These are phyloP conservation scores for Mucor plumbeus DNA, from an alignment of 371 early-diverging fungal genomes.

Conservation along the genomic window DNA sequence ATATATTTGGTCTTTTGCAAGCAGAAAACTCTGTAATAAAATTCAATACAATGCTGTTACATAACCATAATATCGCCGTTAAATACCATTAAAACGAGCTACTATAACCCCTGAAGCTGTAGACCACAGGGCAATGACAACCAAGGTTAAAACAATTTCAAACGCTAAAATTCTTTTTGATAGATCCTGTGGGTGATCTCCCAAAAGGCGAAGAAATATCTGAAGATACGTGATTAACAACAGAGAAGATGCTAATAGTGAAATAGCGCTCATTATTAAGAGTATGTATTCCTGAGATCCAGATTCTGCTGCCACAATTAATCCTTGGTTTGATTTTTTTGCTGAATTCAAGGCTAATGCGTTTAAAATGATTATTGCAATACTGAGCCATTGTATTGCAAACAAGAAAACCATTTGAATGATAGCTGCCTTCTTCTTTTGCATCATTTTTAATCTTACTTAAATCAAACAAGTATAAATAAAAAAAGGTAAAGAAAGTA, in stretches of 20 bases:
- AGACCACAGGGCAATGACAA: slow-evolving; percentile 36
- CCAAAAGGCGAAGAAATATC: slow-evolving; percentile 15
- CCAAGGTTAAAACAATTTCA: slow-evolving; percentile 27
- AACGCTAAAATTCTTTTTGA: slow-evolving; percentile 18
- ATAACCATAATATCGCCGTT: not conserved
- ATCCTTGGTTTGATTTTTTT: slow-evolving; percentile 12
- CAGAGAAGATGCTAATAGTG: slow-evolving; percentile 30
- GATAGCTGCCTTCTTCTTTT: slow-evolving; percentile 20
- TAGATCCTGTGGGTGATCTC: slow-evolving; percentile 7
- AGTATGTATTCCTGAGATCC: slow-evolving; percentile 36
- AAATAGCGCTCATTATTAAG: slow-evolving; percentile 29
- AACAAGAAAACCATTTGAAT: slow-evolving; percentile 33
- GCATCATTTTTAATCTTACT: not conserved
- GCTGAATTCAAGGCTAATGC: slow-evolving; percentile 17
- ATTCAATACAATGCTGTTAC: not conserved
- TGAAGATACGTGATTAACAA: slow-evolving; percentile 33
- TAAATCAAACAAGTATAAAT: not conserved
- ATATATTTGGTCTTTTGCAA: not conserved
- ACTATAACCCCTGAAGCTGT: slow-evolving; percentile 24
- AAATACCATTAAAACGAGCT: slow-evolving; percentile 30
- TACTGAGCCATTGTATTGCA: slow-evolving; percentile 42
- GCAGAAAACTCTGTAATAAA: not conserved
- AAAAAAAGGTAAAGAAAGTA: not conserved
- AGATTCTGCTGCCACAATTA: slow-evolving; percentile 16
- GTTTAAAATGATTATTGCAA: slow-evolving; percentile 37